phyloP scores from a whole-genome alignment of 1,284 basidiomycete genomes.

The Pisolithus thermaeus region DNA sequence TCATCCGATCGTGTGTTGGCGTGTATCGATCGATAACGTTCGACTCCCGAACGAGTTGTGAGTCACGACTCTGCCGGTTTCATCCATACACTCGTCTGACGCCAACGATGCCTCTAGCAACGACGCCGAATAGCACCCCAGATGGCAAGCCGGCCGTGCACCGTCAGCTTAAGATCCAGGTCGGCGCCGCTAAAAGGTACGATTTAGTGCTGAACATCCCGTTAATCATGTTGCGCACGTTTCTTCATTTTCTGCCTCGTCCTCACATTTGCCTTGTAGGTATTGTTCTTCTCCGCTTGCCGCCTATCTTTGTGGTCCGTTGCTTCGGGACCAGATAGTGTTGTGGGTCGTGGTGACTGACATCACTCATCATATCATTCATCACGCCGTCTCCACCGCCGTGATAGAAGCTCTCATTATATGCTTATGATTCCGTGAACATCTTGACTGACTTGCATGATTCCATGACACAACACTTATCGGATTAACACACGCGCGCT shows the following conservation, averaged over 20 bases:
- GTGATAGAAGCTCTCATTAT: neutral
- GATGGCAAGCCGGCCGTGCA: slow-evolving; percentile 35
- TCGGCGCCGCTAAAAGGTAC: slow-evolving; percentile 68
- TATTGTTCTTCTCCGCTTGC: slow-evolving; percentile 7
- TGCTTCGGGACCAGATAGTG: neutral
- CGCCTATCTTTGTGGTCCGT: slow-evolving; percentile 10
- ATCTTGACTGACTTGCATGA: neutral
- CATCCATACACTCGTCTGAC: neutral
- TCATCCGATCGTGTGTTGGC: neutral
- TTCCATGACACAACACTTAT: neutral
- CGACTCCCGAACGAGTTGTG: neutral
- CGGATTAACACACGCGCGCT: neutral
- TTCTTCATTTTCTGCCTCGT: neutral
- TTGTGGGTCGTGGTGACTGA: slow-evolving; percentile 5
- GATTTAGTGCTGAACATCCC: slow-evolving; percentile 11
- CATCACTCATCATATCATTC: slow-evolving; percentile 4
- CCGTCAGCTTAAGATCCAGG: slow-evolving; percentile 78
- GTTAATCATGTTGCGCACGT: neutral
- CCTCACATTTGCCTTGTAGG: neutral
- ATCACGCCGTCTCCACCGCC: neutral
- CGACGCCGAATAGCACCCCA: slow-evolving; percentile 3
- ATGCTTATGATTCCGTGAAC: neutral
- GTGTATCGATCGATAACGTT: neutral
- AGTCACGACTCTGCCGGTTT: neutral
- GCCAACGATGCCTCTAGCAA: neutral